phyloP scores from a whole-genome alignment of 2,329 filamentous ascomycete species.

The Phialophora macrospora region DNA sequence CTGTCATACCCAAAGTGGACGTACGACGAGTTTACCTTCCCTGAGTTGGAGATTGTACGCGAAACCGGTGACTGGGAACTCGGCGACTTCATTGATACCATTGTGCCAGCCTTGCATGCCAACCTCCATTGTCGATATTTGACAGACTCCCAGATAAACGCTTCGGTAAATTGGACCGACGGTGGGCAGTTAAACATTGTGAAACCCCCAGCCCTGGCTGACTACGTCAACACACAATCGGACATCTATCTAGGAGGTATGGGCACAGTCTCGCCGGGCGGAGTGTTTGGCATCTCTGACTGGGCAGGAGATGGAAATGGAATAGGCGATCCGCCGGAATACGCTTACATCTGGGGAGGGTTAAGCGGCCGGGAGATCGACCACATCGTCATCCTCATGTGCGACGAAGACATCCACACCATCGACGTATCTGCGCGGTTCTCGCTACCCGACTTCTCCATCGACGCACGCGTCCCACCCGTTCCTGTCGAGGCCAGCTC shows the following conservation, averaged over 20 bases:
- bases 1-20: conserved; percentile 32
- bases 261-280: neutral
- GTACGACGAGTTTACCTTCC: conserved; percentile 24
- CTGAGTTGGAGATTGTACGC: conserved; percentile 1
- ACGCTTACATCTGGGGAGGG: neutral
- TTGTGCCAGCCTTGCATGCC: neutral
- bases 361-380: neutral
- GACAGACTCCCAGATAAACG: neutral
- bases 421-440: neutral
- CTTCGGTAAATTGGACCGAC: neutral
- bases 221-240: neutral
- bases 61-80: neutral
- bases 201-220: neutral
- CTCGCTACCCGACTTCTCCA: neutral
- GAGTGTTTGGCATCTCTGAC: neutral
- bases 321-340: conserved; percentile 1
- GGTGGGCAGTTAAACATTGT: neutral
- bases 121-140: neutral
- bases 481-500: neutral
- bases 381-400: conserved; percentile 5
- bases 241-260: neutral
- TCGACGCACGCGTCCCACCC: neutral
- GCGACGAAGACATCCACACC: conserved; percentile 4
- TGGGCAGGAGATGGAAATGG: neutral
- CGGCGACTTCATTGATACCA: neutral